Percentiles rank a stretch among this genome's conserved stretches.
Evolutionary conservation across 176 grass and related monocot species (phyloP).

Genomic region (Tuctoria greenei): DNA sequence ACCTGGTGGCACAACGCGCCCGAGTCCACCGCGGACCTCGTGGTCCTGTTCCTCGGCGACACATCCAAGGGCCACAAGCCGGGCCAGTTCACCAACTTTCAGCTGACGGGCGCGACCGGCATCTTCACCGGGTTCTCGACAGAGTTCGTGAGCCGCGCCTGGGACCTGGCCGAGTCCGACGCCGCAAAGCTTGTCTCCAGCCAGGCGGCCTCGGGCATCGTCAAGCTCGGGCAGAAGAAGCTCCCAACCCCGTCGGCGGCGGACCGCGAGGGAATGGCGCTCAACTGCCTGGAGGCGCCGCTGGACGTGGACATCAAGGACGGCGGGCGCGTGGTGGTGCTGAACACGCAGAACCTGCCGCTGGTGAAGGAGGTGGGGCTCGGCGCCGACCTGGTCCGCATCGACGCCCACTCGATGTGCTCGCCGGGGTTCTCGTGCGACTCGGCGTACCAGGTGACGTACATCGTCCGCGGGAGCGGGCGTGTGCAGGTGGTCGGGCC

Average conservation of each 20-base stretch:
- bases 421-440: slow-evolving; percentile 91
- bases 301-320: slow-evolving; percentile 80
- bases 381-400: slow-evolving; percentile 74
- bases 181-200: slow-evolving; percentile 57
- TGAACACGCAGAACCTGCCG: slow-evolving; percentile 74
- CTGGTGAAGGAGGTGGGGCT: slow-evolving; percentile 72
- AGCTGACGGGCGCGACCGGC: slow-evolving; percentile 57
- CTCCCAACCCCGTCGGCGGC: slow-evolving; percentile 28
- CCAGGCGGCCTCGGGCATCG: slow-evolving; percentile 46
- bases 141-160: slow-evolving; percentile 70
- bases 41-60: slow-evolving; percentile 77
- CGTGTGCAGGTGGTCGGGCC: slow-evolving; percentile 73
- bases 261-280: slow-evolving; percentile 63
- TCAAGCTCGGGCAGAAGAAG: slow-evolving; percentile 52
- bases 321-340: slow-evolving; percentile 71
- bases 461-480: slow-evolving; percentile 71
- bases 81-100: slow-evolving; percentile 79
- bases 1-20: slow-evolving; percentile 85
- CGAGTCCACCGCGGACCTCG: slow-evolving; percentile 36
- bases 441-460: slow-evolving; percentile 87
- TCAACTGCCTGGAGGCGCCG: slow-evolving; percentile 76
- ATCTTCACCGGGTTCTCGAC: slow-evolving; percentile 85
- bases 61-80: slow-evolving; percentile 79
- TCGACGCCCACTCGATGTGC: slow-evolving; percentile 82
- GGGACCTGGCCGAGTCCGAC: slow-evolving; percentile 58